Evolutionary conservation across 2,329 filamentous ascomycete species (phyloP).

Genomic region (Neofusicoccum laricinum): DNA sequence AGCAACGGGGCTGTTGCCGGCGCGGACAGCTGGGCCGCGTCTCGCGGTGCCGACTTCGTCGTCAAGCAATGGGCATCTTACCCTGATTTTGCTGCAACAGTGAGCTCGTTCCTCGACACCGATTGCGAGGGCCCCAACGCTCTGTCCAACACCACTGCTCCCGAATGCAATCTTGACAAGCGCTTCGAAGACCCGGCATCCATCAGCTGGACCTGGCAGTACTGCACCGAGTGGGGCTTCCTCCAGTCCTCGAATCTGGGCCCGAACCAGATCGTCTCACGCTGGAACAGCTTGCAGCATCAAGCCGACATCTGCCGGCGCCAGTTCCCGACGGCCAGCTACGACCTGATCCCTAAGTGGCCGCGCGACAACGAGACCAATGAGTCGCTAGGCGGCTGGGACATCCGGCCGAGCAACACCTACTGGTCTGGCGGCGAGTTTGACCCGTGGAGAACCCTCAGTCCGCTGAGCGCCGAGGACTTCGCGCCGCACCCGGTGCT

Average conservation of each 20-base stretch:
- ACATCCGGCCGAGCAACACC: slow-evolving; percentile 50
- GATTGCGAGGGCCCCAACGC: slow-evolving; percentile 19
- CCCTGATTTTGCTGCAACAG: slow-evolving; percentile 24
- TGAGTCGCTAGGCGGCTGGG: slow-evolving; percentile 48
- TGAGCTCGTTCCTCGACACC: background rate
- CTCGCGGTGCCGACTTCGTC: slow-evolving; percentile 40
- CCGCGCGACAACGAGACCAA: slow-evolving; percentile 43
- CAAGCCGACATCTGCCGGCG: slow-evolving; percentile 46
- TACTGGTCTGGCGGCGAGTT: slow-evolving; percentile 52
- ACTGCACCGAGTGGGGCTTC: slow-evolving; percentile 53
- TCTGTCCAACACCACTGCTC: background rate
- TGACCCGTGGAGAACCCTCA: slow-evolving; percentile 52
- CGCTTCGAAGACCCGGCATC: background rate
- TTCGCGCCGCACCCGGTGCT: slow-evolving; percentile 41
- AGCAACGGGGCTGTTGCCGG: slow-evolving; percentile 27
- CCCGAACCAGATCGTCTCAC: slow-evolving; percentile 46
- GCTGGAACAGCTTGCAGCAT: slow-evolving; percentile 45
- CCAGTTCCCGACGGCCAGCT: slow-evolving; percentile 45
- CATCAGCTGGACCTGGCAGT: slow-evolving; percentile 52
- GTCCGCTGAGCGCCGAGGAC: slow-evolving; percentile 40
- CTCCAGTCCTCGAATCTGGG: slow-evolving; percentile 50
- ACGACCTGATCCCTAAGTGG: slow-evolving; percentile 38
- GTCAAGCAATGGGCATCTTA: slow-evolving; percentile 40
- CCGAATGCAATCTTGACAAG: slow-evolving; percentile 3
- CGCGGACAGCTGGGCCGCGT: slow-evolving; percentile 40